Conservation (phyloP, 257 asterid genomes). For the Solanum appendiculatum region DNA sequence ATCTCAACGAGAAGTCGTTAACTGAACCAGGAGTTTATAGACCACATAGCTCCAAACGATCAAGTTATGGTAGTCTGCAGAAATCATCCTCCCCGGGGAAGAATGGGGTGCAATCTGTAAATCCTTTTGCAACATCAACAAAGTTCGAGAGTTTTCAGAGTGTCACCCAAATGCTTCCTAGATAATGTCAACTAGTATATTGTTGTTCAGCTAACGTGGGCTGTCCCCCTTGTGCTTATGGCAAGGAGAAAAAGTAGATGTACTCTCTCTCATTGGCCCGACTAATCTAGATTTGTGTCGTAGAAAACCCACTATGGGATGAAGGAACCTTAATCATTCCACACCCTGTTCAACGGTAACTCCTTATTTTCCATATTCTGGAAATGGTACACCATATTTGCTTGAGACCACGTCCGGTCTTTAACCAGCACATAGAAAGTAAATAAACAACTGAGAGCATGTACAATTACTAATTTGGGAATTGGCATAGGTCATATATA, state of each 20-base stretch:
- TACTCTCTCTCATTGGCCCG: neutral
- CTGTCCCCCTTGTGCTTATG: neutral
- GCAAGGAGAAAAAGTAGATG: neutral
- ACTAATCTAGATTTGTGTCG: neutral
- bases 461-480: neutral
- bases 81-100: constrained; percentile 17
- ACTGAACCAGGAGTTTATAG: constrained; percentile 55
- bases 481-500: neutral
- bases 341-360: neutral
- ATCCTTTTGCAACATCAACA: constrained; percentile 6
- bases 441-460: neutral
- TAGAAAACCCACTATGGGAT: neutral
- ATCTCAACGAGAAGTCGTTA: constrained; percentile 43
- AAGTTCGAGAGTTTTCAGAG: constrained; percentile 19
- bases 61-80: constrained; percentile 16
- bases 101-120: constrained; percentile 23
- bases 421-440: neutral
- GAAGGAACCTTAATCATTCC: neutral
- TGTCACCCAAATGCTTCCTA: constrained; percentile 47
- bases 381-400: too few relatives aligned
- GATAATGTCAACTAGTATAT: constrained; percentile 22
- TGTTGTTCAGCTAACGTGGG: neutral
- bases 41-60: constrained; percentile 11
- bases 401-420: neutral
- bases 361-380: neutral